These are phyloP conservation scores for Theobroma cacao DNA, from an alignment of 345 rosid species.

Conservation along the genomic window DNA sequence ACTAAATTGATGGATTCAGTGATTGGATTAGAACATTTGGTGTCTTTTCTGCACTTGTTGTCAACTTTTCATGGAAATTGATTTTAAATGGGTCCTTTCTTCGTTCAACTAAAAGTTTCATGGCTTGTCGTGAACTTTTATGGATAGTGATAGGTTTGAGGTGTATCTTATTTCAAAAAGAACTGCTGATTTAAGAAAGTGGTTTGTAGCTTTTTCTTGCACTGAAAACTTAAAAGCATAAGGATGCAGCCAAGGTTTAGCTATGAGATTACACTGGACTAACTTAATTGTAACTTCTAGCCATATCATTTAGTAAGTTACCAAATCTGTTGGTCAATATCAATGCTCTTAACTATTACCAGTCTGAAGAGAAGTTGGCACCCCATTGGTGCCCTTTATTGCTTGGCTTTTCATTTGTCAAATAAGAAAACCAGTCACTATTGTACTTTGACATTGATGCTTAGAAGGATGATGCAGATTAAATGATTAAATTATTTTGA, in stretches of 20 bases:
- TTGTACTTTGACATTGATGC: not conserved
- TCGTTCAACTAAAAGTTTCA: not conserved
- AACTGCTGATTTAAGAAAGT: not conserved
- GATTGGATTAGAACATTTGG: not conserved
- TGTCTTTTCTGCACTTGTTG: not conserved
- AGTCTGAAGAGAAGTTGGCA: not conserved
- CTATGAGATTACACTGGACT: not conserved
- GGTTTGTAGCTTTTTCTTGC: not conserved
- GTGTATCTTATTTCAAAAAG: too few relatives aligned
- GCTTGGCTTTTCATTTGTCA: not conserved
- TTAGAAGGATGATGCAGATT: not conserved
- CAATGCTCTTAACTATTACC: not conserved
- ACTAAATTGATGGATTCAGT: not conserved
- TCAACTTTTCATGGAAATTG: not conserved
- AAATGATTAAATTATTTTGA: not conserved
- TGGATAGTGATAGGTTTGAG: not conserved
- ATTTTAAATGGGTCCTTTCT: not conserved
- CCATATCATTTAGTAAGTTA: not conserved
- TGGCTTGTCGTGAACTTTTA: not conserved
- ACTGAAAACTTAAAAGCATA: not conserved
- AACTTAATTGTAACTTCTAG: not conserved
- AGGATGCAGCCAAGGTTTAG: not conserved
- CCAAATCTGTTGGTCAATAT: not conserved
- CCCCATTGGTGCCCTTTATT: not conserved
- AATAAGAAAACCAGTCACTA: not conserved